A percentile compares a stretch with the other conserved stretches of the same genome.
These are phyloP conservation scores for Botryococcus braunii DNA, from an alignment of 163 green algal species.

Conservation along the genomic window DNA sequence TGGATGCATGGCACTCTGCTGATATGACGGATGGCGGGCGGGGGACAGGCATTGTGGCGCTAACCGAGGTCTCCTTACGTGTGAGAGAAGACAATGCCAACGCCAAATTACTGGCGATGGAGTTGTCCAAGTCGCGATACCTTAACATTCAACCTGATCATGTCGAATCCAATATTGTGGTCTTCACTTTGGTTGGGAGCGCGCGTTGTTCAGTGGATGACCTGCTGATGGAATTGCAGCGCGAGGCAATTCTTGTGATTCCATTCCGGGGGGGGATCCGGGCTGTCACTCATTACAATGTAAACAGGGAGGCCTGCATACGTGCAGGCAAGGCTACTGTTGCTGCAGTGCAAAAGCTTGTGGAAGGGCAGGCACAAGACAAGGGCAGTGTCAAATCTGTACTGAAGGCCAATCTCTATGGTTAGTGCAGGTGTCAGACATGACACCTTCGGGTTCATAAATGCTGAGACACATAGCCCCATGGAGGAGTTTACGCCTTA, in stretches of 20 bases:
- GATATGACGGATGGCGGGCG: background rate
- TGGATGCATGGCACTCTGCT: background rate
- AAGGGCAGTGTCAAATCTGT: too few relatives aligned
- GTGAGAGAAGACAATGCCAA: slow-evolving; percentile 17
- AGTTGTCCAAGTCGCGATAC: background rate
- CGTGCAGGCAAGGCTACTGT: background rate
- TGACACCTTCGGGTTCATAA: too few relatives aligned
- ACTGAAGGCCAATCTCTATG: too few relatives aligned
- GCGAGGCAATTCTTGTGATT: slow-evolving; percentile 18
- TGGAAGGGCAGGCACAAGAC: too few relatives aligned
- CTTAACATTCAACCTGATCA: background rate
- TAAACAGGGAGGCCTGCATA: background rate
- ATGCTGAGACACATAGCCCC: too few relatives aligned
- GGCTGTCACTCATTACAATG: background rate
- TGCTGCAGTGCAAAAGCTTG: background rate
- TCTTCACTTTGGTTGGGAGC: slow-evolving; percentile 14
- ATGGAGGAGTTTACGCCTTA: too few relatives aligned
- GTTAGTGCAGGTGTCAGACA: too few relatives aligned
- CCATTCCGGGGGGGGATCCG: slow-evolving; percentile 5
- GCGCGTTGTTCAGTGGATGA: background rate
- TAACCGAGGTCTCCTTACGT: slow-evolving; percentile 9
- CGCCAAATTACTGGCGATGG: slow-evolving; percentile 14
- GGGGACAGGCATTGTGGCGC: slow-evolving; percentile 15
- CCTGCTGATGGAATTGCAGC: slow-evolving; percentile 18
- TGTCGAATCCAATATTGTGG: slow-evolving; percentile 37